Conservation (phyloP, 179 eudicot species). For the Vitellaria paradoxa region DNA sequence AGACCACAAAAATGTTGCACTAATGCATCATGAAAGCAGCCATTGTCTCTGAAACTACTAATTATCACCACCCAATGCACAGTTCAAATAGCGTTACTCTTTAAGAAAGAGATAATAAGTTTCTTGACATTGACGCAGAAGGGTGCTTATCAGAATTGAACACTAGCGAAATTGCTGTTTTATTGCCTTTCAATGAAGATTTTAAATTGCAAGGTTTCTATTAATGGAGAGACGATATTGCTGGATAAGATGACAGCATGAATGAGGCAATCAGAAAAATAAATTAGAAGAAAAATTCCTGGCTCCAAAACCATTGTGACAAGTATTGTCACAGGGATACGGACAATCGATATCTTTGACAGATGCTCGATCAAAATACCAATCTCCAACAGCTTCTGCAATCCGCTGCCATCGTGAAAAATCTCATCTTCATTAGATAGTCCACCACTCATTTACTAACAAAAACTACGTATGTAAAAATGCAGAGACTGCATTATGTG, state of each 20-base stretch:
- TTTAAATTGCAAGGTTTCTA: background rate
- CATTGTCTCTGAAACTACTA: no score
- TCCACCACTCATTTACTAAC: background rate
- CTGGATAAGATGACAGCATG: background rate
- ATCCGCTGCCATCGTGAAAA: slow-evolving; percentile 38
- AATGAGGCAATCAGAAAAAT: background rate
- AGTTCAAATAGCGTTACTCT: no score
- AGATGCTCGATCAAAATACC: slow-evolving; percentile 52
- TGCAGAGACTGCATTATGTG: background rate
- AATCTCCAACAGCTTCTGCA: slow-evolving; percentile 65
- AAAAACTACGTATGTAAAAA: background rate
- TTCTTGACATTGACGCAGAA: no score
- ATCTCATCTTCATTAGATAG: background rate
- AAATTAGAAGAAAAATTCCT: background rate
- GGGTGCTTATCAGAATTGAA: slow-evolving; percentile 4
- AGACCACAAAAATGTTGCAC: no score
- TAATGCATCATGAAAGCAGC: no score
- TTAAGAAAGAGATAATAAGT: no score
- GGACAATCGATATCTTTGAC: slow-evolving; percentile 57
- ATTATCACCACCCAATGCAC: no score
- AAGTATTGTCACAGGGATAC: slow-evolving; percentile 69
- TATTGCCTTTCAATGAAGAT: slow-evolving; percentile 15
- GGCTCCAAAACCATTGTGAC: slow-evolving; percentile 35
- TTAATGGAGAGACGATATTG: slow-evolving; percentile 9
- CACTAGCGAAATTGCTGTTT: background rate